Evolutionary conservation across 768 basidiomycete species (phyloP).

Genomic region (Gloeophyllum trabeum): DNA sequence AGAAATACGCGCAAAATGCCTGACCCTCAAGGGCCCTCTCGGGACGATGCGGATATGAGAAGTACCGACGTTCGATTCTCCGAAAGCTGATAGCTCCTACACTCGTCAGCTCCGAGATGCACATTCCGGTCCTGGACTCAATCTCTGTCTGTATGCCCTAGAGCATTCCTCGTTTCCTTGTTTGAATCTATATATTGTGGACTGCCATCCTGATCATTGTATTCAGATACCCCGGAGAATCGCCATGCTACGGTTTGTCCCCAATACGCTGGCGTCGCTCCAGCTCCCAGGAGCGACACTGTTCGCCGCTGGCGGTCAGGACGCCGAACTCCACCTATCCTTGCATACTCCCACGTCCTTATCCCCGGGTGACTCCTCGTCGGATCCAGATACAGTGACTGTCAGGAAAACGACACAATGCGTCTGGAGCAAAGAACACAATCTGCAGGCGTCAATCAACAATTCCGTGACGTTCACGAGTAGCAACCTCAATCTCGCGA

Average conservation of each 20-base stretch:
- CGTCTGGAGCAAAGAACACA: conserved; percentile 43
- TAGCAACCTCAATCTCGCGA: conserved; percentile 37
- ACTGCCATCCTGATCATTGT: too few relatives aligned
- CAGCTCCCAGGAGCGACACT: conserved; percentile 39
- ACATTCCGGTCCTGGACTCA: background rate
- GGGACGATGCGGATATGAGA: too few relatives aligned
- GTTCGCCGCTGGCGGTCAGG: conserved; percentile 70
- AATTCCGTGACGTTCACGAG: conserved; percentile 67
- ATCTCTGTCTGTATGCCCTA: background rate
- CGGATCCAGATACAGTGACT: conserved; percentile 6
- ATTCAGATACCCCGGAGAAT: conserved; percentile 28
- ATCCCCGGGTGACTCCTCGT: background rate
- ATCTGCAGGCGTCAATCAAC: conserved; percentile 64
- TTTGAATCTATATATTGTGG: too few relatives aligned
- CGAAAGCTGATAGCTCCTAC: background rate
- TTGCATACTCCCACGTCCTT: conserved; percentile 20
- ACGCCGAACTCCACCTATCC: conserved; percentile 61
- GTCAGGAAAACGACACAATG: conserved; percentile 11
- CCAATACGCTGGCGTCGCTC: conserved; percentile 54
- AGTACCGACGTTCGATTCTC: background rate
- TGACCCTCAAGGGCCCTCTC: too few relatives aligned
- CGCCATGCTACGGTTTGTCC: conserved; percentile 42
- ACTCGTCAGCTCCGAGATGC: too few relatives aligned
- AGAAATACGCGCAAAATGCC: too few relatives aligned
- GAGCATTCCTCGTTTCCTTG: background rate